phyloP scores from a whole-genome alignment of 768 basidiomycete species.

The Agaricus subrufescens region DNA sequence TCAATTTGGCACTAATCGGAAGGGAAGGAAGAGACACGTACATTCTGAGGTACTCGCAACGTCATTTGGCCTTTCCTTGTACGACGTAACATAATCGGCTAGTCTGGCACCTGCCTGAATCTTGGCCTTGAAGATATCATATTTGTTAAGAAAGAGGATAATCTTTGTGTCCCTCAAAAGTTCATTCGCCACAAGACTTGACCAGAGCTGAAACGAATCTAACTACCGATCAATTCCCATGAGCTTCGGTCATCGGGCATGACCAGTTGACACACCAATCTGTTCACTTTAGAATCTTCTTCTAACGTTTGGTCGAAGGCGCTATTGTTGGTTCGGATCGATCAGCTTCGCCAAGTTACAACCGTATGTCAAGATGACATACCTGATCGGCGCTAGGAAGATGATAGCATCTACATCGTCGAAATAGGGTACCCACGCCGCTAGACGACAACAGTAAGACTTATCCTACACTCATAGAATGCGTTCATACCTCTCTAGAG shows the following conservation, averaged over 20 bases:
- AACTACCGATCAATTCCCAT: conserved; percentile 38
- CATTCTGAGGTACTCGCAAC: conserved; percentile 64
- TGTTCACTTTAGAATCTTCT: conserved; percentile 60
- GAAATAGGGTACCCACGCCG: conserved; percentile 57
- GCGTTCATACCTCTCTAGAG: conserved; percentile 25
- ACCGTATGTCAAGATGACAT: conserved; percentile 8
- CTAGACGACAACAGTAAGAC: conserved; percentile 22
- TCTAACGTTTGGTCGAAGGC: conserved; percentile 67
- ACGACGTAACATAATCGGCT: conserved; percentile 67
- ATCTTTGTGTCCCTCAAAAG: conserved; percentile 68
- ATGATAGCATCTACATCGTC: conserved; percentile 72
- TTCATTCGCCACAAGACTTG: conserved; percentile 64
- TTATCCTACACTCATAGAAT: neutral
- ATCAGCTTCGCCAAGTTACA: neutral
- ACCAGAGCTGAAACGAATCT: conserved; percentile 76
- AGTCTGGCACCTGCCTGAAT: conserved; percentile 60
- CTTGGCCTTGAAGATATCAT: conserved; percentile 67
- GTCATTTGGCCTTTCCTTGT: conserved; percentile 64
- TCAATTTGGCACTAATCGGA: conserved; percentile 2
- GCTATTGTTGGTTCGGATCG: conserved; percentile 20
- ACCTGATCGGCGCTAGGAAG: conserved; percentile 65
- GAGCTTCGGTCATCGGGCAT: neutral
- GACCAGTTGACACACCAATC: conserved; percentile 38
- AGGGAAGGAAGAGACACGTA: conserved; percentile 28
- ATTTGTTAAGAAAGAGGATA: conserved; percentile 81